Evolutionary conservation across 2,329 filamentous ascomycete genomes (phyloP), one percentile per base, ranked within the genome.

Genomic region (Clarireedia hainanense): DNA sequence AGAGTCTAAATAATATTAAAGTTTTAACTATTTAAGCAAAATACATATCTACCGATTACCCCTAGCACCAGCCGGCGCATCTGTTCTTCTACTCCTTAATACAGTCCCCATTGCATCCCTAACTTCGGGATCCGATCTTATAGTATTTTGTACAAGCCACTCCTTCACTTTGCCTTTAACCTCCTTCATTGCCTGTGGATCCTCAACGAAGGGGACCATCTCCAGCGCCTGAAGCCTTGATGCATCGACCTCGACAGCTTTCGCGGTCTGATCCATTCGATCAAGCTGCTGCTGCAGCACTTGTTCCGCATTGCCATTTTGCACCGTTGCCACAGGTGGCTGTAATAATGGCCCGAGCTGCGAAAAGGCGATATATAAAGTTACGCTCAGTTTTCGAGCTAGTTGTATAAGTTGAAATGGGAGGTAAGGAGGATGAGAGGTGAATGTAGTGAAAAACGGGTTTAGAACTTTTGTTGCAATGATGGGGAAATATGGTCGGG

Each of bases 141-240:
- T 87, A 14, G 85, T 91, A 67, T 95, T 95, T 70, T 95, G 84
- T 50, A 96, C 84, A 63, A 97, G 75, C 80, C 90, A 95, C 65
- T 94, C 89, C 71, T 85, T 88, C 72, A 96, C 80, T 65, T 86
- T 88, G 42, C 79, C 78, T 59, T 84, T 80, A 65, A 95, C 72
- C 57, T 82, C 83, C 46, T 75, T 76, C 47, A 86, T 74, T n/a
- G 76, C 77, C 58, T 80, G 78, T 37, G 79, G 73, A 66, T 95
- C 86, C n/a, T 84, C 85, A 50, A 78, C 81, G 71, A 91, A 96
- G 0, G 92, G 92, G 52, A 84, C 83, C 70, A 91, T 80, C 65
- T 95, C 90, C 69, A 95, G 76, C 47, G 86, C 84, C 68, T 96
- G 73, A 58, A 95, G 70, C 54, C 86, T 77, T 6, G 75, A 74